Base-by-base conservation (phyloP, 192 early-diverging fungal species). In the Umbelopsis vinacea region DNA sequence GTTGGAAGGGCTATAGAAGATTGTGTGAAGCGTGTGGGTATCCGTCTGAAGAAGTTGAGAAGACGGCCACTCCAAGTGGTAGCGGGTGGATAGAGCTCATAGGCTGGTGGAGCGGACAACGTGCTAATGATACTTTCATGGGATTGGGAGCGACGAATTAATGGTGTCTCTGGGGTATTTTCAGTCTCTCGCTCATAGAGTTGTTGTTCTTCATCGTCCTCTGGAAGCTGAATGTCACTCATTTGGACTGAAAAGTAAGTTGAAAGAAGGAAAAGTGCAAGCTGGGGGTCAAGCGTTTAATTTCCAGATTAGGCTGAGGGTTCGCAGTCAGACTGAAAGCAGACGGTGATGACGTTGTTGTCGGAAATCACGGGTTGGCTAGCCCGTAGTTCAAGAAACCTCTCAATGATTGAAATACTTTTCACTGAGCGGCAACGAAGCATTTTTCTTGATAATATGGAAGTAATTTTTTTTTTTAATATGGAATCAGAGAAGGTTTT, bases 81-180 rank as follows among this genome's bases (percentile, higher is more conserved):
- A 24, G 77, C 77, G 35, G 69, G 77, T 12, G 77, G 73, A 45
- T 79, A 79, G 22, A 79, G 46, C 53, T 79, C 77, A 46, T 79
- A 79, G 45, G 77, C 73, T 60, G 77, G 77, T 37, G 77, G 77
- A 26, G 77, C 68, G 29, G 77, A 79, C 63, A 74, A 73, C 14
- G 70, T 79, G 38, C 77, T 79, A 8, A 79, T 52, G 22, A 79
- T 66, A 60, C 77, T 79, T 22, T 71, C 69, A 45, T 52, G 66
- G 10, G 72, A 67, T 35, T 35, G 57, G 4, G 57, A 63, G 24
- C 57, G 29, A 8, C 26, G 57, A 4, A 63, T 9, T 37, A 63
- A 35, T 3, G 57, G 26, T 11, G 29, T 14, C 57, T 63, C 57
- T 63, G 57, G 33, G 12, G 57, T 38, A 19, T 37, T 63, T 37